Evolutionary conservation across 495 filamentous ascomycete genomes (phyloP), one percentile per base, ranked within the genome.

Genomic region (Xylaria palmicola): DNA sequence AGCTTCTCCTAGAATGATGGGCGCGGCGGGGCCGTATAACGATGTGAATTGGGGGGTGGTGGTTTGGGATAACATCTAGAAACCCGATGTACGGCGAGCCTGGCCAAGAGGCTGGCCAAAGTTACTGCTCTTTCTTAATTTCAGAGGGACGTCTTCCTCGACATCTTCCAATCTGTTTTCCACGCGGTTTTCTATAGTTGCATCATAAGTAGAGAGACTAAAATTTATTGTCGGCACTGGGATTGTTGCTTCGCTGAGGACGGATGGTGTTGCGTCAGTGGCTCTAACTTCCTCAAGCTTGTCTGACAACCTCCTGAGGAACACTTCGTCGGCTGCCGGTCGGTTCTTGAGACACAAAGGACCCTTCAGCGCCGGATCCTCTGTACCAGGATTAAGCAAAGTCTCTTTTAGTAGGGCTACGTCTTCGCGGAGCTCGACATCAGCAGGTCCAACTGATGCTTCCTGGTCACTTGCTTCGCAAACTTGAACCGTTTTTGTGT

Each of bases 51-150:
- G 30, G 13, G 20, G 9, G n/a, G 27, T 26, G 17, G 8, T 22
- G 3, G 17, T 30, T 34, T 27, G 7, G 6, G 20, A 22, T 1
- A 15, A 17, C 22, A 26, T 39, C 57, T 15, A 61, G 27, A 55
- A 60, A 9, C 30, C 51, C 13, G 45, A 41, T 26, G 41, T 39
- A 29, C 61, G 67, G 4, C 65, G 50, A 43, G 63, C 45, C 19
- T 70, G 60, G 5, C 69, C 69, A 8, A 69, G 54, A 51, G 69
- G 69, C 32, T 54, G 60, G 19, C 86, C 86, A 74, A 88, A 88
- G 68, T 88, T 88, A 48, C 74, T 83, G n/a, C 79, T 79, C 15
- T 73, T 74, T 57, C 77, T 86, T 62, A 88, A 73, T 68, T 81
- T 86, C 39, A 87, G 71, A 37, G 82, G 81, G 22, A 86, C 77